phyloP scores from a whole-genome alignment of 768 basidiomycete genomes.

The Terana coerulea region DNA sequence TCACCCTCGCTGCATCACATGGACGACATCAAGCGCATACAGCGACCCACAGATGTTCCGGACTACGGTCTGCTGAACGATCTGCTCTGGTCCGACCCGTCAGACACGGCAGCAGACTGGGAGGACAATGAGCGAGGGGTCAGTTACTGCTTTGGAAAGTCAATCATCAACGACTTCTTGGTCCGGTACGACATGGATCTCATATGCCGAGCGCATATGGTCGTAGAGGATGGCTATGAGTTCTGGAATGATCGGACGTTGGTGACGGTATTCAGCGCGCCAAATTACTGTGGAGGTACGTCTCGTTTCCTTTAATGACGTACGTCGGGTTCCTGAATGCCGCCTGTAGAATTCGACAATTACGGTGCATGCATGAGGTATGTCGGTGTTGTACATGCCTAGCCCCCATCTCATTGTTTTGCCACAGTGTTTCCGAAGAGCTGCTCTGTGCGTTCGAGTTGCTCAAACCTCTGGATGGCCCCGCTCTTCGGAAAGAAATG shows the following conservation, averaged over 20 bases:
- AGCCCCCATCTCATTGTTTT: neutral
- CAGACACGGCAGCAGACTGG: constrained; percentile 97
- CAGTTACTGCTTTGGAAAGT: constrained; percentile 98
- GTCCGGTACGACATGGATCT: constrained; percentile 97
- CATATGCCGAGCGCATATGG: constrained; percentile 99
- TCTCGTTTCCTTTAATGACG: constrained; percentile 18
- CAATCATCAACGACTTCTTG: constrained; percentile 94
- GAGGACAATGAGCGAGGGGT: constrained; percentile 99
- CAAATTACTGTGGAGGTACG: constrained; percentile 94
- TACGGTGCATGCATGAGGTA: constrained; percentile 95
- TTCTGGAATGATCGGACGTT: constrained; percentile 99
- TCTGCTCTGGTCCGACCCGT: constrained; percentile 96
- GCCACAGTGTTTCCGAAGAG: constrained; percentile 89
- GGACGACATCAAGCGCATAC: constrained; percentile 98
- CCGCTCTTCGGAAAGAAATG: constrained; percentile 96
- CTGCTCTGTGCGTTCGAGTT: constrained; percentile 96
- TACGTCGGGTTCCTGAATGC: constrained; percentile 6
- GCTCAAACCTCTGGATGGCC: constrained; percentile 91
- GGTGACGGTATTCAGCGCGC: constrained; percentile 98
- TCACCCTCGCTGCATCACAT: constrained; percentile 91
- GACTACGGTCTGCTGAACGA: constrained; percentile 98
- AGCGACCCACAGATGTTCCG: constrained; percentile 96
- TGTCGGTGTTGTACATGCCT: constrained; percentile 13
- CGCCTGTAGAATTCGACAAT: constrained; percentile 79
- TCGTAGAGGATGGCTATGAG: constrained; percentile 98